Evolutionary conservation across 2,329 filamentous ascomycete species (phyloP).

Genomic region (Colletotrichum tabaci): DNA sequence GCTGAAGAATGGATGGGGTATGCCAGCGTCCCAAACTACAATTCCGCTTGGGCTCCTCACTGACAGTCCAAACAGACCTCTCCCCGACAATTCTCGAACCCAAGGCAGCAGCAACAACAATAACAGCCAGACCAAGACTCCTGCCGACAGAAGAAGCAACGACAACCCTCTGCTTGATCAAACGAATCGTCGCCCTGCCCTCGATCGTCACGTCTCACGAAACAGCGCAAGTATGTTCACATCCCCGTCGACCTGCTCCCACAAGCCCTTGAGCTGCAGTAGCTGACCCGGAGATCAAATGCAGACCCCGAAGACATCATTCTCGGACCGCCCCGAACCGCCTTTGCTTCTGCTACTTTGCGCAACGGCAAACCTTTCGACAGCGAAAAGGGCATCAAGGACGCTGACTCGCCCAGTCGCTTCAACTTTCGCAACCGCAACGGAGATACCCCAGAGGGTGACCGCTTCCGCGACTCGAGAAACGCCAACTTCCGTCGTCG

Average conservation of each 20-base stretch:
- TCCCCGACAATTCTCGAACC: conserved; percentile 62
- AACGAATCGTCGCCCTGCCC: conserved; percentile 65
- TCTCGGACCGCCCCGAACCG: conserved; percentile 86
- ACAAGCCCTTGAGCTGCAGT: conserved; percentile 41
- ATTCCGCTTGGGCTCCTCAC: conserved; percentile 26
- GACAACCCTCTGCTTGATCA: conserved; percentile 64
- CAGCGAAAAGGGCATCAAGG: conserved; percentile 68
- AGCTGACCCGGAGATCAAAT: conserved; percentile 48
- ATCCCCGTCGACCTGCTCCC: conserved; percentile 11
- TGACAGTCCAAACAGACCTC: conserved; percentile 53
- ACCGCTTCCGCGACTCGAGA: conserved; percentile 65
- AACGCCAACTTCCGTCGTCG: conserved; percentile 66
- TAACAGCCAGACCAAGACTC: conserved; percentile 53
- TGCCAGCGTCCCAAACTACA: conserved; percentile 48
- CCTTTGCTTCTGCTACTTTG: conserved; percentile 82
- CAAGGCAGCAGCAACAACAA: conserved; percentile 56
- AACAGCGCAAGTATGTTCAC: conserved; percentile 69
- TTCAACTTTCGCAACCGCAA: conserved; percentile 71
- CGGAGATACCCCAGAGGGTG: conserved; percentile 65
- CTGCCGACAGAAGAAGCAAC: conserved; percentile 61
- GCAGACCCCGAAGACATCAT: conserved; percentile 84
- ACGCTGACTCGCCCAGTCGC: conserved; percentile 68
- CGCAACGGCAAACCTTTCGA: conserved; percentile 65
- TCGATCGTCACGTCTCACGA: conserved; percentile 69
- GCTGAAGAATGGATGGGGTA: conserved; percentile 98